Conservation (phyloP, 2,329 filamentous ascomycete genomes). For the Apiospora kogelbergensis region DNA sequence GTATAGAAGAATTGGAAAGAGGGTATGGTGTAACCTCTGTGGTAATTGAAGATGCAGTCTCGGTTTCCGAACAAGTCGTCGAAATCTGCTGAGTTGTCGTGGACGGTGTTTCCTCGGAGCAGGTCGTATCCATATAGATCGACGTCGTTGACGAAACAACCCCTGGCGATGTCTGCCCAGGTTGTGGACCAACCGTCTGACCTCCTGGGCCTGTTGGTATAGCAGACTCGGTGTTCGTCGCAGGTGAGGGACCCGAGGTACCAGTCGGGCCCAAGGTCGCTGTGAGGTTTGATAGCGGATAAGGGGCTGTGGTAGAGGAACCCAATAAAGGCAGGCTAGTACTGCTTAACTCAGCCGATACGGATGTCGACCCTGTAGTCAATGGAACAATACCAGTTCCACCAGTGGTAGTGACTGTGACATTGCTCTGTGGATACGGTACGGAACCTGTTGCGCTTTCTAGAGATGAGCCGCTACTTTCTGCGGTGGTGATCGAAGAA, state of each 20-base stretch:
- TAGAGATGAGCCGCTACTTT: background rate
- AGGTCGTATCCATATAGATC: background rate
- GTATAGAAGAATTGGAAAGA: background rate
- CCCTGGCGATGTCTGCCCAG: background rate
- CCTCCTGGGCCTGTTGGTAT: background rate
- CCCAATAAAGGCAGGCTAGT: background rate
- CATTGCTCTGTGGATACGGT: background rate
- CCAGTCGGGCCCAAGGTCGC: background rate
- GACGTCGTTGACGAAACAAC: background rate
- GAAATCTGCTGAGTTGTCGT: background rate
- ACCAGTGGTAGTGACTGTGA: background rate
- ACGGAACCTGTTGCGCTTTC: background rate
- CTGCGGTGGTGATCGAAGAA: background rate
- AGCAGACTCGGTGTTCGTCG: background rate
- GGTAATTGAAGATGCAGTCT: background rate
- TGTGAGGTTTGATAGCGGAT: slow-evolving; percentile 17
- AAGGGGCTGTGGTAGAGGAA: slow-evolving; percentile 17
- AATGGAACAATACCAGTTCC: background rate
- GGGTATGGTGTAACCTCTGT: background rate
- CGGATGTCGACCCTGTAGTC: background rate
- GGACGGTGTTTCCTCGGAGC: slow-evolving; percentile 5
- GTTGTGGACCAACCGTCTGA: slow-evolving; percentile 5
- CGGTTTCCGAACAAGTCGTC: background rate
- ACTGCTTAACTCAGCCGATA: slow-evolving; percentile 2
- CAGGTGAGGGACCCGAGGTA: background rate